phyloP scores from a whole-genome alignment of 75 land plant species.

The Isoetes taiwanensis region DNA sequence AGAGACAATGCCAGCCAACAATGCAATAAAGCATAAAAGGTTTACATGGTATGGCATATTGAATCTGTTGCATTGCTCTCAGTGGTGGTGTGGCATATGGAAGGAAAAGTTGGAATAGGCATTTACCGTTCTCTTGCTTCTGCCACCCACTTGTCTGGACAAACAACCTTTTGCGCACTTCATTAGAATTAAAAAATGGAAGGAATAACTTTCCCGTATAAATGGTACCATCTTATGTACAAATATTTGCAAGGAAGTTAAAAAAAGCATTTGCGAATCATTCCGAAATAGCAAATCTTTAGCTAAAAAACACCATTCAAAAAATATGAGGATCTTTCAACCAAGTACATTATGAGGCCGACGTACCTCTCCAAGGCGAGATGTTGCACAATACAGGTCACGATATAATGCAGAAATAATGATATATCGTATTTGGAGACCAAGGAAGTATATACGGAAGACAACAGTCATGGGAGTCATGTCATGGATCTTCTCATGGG shows the following conservation, averaged over 20 bases:
- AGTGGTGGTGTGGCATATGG: too few relatives aligned
- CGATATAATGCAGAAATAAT: slow-evolving; percentile 73
- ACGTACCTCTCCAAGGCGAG: slow-evolving; percentile 82
- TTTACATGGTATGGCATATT: too few relatives aligned
- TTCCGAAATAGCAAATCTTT: slow-evolving; percentile 79
- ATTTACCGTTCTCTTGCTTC: background rate
- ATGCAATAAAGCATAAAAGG: too few relatives aligned
- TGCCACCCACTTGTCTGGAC: background rate
- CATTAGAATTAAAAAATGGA: too few relatives aligned
- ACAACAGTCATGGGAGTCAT: too few relatives aligned
- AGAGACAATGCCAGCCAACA: too few relatives aligned
- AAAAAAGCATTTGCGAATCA: slow-evolving; percentile 89
- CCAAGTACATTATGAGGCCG: background rate
- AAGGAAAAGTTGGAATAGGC: background rate
- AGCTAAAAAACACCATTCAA: background rate
- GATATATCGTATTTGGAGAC: slow-evolving; percentile 77
- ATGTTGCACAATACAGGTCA: slow-evolving; percentile 78
- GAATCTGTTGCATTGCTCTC: too few relatives aligned
- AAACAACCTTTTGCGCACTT: too few relatives aligned
- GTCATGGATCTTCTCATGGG: too few relatives aligned
- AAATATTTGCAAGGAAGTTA: slow-evolving; percentile 81
- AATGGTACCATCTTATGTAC: slow-evolving; percentile 49
- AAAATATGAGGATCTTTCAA: too few relatives aligned
- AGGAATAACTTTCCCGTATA: background rate
- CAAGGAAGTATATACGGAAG: slow-evolving; percentile 73